Conservation (phyloP, 2,329 filamentous ascomycete species). For the Colletotrichum sp. region DNA sequence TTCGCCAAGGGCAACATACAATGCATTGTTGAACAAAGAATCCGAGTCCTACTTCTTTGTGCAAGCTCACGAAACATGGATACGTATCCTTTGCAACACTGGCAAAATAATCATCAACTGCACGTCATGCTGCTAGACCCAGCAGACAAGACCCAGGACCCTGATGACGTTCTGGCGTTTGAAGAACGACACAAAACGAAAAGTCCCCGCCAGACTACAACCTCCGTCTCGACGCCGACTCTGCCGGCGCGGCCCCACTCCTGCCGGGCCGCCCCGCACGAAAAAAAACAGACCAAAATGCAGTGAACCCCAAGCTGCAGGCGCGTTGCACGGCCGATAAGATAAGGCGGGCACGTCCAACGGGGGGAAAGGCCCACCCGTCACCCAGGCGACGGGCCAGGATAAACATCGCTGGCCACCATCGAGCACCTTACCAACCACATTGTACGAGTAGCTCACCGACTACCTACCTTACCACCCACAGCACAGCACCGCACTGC, state of each 20-base stretch:
- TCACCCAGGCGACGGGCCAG: slow-evolving; percentile 14
- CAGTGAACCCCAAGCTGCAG: slow-evolving; percentile 5
- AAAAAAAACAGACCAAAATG: background rate
- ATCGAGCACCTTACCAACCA: background rate
- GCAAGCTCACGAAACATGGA: background rate
- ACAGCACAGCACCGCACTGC: background rate
- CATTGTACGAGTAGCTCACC: slow-evolving; percentile 8
- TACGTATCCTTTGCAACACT: background rate
- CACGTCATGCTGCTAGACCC: background rate
- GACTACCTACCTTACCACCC: slow-evolving; percentile 3
- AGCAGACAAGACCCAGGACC: background rate
- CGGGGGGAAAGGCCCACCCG: background rate
- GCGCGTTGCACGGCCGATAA: slow-evolving; percentile 10
- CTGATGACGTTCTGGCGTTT: background rate
- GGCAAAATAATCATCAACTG: background rate
- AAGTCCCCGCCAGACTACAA: background rate
- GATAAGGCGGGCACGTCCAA: background rate
- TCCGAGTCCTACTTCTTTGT: background rate
- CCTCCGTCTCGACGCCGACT: background rate
- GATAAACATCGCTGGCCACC: slow-evolving; percentile 10
- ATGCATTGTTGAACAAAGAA: background rate
- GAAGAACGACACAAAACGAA: background rate
- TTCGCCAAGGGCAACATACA: background rate
- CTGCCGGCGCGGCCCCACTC: background rate
- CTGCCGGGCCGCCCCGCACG: slow-evolving; percentile 11